Evolutionary conservation across 768 basidiomycete species (phyloP).

Genomic region (Hypholoma sublateritium): DNA sequence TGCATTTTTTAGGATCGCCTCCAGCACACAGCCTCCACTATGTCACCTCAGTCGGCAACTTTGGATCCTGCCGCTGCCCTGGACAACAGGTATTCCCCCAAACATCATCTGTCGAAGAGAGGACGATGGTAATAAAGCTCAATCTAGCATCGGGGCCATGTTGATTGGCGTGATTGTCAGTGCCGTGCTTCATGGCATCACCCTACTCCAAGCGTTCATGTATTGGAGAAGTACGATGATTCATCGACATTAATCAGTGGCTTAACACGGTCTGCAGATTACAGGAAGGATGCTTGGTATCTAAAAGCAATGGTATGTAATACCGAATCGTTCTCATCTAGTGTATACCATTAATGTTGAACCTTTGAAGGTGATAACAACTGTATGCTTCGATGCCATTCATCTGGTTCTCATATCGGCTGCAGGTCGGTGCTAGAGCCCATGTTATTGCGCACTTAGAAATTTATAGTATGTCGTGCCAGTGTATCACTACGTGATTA

Average conservation of each 20-base stretch:
- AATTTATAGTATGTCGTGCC: neutral
- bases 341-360: neutral
- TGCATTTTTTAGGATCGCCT: too few species aligned
- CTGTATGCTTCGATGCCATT: conserved; percentile 42
- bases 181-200: conserved; percentile 41
- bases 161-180: conserved; percentile 40
- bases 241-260: neutral
- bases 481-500: conserved; percentile 53
- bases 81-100: conserved; percentile 29
- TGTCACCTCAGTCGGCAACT: conserved; percentile 1
- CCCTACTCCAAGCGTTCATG: conserved; percentile 45
- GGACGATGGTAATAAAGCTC: neutral
- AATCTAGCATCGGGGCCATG: conserved; percentile 42
- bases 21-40: neutral
- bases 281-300: conserved; percentile 40
- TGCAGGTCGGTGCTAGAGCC: conserved; percentile 27
- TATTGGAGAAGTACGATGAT: conserved; percentile 38
- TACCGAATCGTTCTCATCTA: neutral
- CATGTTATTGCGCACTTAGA: neutral
- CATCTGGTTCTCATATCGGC: conserved; percentile 51
- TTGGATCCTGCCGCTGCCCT: conserved; percentile 21
- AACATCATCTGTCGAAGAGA: neutral
- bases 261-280: conserved; percentile 18
- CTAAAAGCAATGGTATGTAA: conserved; percentile 39
- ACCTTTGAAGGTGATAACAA: conserved; percentile 35